Base-by-base conservation (phyloP, 1,139 yeast genomes). In the Blastobotrys persicus region DNA sequence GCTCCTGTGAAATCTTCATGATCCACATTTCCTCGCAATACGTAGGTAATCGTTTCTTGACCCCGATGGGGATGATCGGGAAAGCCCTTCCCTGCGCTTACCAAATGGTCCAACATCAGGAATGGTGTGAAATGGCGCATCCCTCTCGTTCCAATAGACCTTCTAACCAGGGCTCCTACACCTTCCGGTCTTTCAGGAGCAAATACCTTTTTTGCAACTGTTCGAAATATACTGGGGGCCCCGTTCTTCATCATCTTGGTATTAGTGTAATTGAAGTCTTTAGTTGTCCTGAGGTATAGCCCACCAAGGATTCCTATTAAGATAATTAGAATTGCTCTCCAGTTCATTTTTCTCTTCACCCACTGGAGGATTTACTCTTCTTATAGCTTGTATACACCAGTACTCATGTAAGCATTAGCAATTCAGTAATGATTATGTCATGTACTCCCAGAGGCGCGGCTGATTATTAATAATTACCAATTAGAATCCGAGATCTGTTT, bases 61-160 rank as follows among this genome's bases (percentile, higher is more conserved):
- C 96, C 96, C 53, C 88, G 78, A 67, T 89, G 97, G 20, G 96
- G 96, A 65, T 89, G 97, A 59, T 87, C 92, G 4, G 96, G 96
- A 71, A 88, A 88, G 0, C 94, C 94, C 16, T 76, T 77, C 12
- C 80, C 77, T 6, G 41, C 41, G 2, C 72, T 80, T 12, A 47
- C 42, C 13, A 88, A 88, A 64, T 88, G 95, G 64, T 89, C 97
- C 47, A 88, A 74, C 84, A 89, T 77, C 53, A 89, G 72, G 64
- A 89, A 89, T 4, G 96, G 96, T 26, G 88, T 77, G 69, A 87
- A 87, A 65, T 83, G 83, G 60, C 91, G 75, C 71, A 81, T 77
- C 35, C 75, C 70, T 67, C 74, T 70, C 5, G 82, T 77, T 18
- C 96, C 96, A 56, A 88, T 81, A 5, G 95, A 81, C 59, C 96